These are phyloP conservation scores for Typha latifolia DNA, from an alignment of 176 grass and related monocot genomes.

Conservation along the genomic window DNA sequence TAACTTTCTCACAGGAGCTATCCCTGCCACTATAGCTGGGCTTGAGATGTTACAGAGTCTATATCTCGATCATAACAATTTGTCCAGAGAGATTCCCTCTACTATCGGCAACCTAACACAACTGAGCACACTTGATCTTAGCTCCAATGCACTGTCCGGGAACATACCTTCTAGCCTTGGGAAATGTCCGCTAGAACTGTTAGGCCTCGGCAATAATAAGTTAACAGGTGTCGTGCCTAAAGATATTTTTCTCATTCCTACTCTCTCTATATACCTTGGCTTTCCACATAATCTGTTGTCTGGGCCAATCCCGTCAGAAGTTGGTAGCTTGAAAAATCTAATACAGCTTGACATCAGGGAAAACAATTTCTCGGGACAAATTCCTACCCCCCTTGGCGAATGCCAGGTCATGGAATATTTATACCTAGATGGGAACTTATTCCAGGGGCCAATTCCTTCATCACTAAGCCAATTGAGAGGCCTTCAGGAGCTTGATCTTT, in stretches of 20 bases:
- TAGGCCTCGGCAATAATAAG: conserved; percentile 3
- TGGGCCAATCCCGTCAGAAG: conserved; percentile 1
- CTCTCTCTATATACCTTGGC: not conserved
- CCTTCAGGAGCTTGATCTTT: conserved; percentile 13
- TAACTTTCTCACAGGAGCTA: conserved; percentile 1
- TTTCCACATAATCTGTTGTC: conserved; percentile 2
- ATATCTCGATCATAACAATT: conserved; percentile 1
- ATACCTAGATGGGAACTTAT: not conserved
- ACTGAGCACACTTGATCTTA: not conserved
- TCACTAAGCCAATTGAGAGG: not conserved
- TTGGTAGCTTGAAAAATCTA: conserved; percentile 8
- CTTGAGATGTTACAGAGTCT: not conserved
- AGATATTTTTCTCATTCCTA: not conserved
- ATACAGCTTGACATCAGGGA: not conserved
- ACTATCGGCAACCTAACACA: conserved; percentile 9
- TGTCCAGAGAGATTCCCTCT: conserved; percentile 7
- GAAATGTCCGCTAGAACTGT: not conserved
- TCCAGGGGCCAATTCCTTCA: conserved; percentile 1
- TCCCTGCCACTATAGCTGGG: not conserved
- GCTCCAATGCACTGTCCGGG: not conserved
- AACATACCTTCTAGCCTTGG: conserved; percentile 4
- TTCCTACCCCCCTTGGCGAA: not conserved
- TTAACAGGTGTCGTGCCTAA: conserved; percentile 6
- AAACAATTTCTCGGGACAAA: conserved; percentile 1
- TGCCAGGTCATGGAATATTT: not conserved